Conservation (phyloP, 2,329 filamentous ascomycete species). For the Aspergillus ruber region DNA sequence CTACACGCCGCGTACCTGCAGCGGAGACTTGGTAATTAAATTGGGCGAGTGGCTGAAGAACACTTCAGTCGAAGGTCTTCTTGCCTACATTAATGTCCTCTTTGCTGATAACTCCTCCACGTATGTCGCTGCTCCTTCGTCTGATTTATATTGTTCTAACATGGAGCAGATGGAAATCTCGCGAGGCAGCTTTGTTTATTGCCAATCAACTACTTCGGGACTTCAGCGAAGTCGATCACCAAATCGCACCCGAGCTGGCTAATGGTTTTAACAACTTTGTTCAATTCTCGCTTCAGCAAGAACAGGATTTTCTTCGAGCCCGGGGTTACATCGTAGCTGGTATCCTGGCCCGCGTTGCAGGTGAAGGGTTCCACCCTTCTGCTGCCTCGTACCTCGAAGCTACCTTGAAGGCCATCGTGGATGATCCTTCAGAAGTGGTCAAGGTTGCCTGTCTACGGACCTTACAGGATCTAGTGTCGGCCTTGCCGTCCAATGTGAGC, state of each 20-base stretch:
- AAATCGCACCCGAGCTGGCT: slow-evolving; percentile 62
- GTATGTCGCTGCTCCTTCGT: slow-evolving; percentile 19
- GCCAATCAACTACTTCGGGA: slow-evolving; percentile 79
- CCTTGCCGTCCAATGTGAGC: slow-evolving; percentile 45
- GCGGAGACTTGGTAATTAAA: slow-evolving; percentile 87
- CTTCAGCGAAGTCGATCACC: slow-evolving; percentile 69
- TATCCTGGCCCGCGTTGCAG: slow-evolving; percentile 64
- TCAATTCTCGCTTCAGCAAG: slow-evolving; percentile 63
- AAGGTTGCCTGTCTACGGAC: slow-evolving; percentile 88
- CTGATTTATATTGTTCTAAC: background rate
- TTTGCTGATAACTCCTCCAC: slow-evolving; percentile 49
- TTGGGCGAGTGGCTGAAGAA: slow-evolving; percentile 81
- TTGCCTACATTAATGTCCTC: slow-evolving; percentile 66
- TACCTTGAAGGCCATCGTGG: slow-evolving; percentile 66
- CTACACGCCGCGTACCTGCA: slow-evolving; percentile 89
- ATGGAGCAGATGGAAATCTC: slow-evolving; percentile 53
- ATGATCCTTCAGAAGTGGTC: slow-evolving; percentile 77
- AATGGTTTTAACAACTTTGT: slow-evolving; percentile 74
- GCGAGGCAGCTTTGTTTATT: slow-evolving; percentile 77
- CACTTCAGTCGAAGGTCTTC: slow-evolving; percentile 69
- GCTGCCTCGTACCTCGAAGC: slow-evolving; percentile 44
- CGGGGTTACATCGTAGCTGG: slow-evolving; percentile 84
- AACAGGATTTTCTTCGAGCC: slow-evolving; percentile 73
- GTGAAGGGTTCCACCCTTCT: slow-evolving; percentile 44
- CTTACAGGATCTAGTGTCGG: slow-evolving; percentile 61